Evolutionary conservation across 1,284 basidiomycete species (phyloP), one percentile per base, ranked within the genome.

Genomic region (Puccinia novopanici): DNA sequence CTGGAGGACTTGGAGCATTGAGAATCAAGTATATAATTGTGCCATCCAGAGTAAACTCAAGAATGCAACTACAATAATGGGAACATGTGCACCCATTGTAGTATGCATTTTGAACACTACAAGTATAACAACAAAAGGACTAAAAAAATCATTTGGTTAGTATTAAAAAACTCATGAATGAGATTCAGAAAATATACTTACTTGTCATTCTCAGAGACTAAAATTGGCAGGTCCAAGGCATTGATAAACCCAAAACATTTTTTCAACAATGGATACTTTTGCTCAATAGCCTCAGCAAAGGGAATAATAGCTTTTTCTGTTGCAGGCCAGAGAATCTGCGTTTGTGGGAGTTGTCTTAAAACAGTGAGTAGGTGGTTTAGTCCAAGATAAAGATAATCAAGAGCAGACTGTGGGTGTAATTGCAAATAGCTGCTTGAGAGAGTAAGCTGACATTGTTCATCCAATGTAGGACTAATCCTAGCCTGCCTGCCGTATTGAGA

Each of bases 381-480:
- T 6, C 61, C 34, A 19, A 4, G 10, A 2, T 5, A 4, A 9
- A 65, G 34, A 27, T 65, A 65, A 6, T n/a, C 61, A 34, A 40
- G 30, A 65, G 24, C 61, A 65, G 9, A 65, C 61, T 19, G 61
- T 34, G 8, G 61, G 61, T 2, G 61, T 65, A 5, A 65, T 19
- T 40, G 22, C 40, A n/a, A 65, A 65, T 6, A 65, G 30, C 9
- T 65, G 30, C 61, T 65, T 30, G 22, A 65, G 34, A 6, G 30
- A 8, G 17, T 65, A 65, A 22, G 17, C 34, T 19, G 17, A 9
- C 61, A 65, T 65, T 3, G 61, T 27, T 37, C 9, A 65, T 4
- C 61, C 61, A 65, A n/a, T 65, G 61, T 17, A 65, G n/a, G 9
- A 65, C 40, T 19, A 65, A 65, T 4, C 61, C 61, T 8, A 65